Conservation (phyloP, 495 filamentous ascomycete species). For the Annulohypoxylon bovei region DNA sequence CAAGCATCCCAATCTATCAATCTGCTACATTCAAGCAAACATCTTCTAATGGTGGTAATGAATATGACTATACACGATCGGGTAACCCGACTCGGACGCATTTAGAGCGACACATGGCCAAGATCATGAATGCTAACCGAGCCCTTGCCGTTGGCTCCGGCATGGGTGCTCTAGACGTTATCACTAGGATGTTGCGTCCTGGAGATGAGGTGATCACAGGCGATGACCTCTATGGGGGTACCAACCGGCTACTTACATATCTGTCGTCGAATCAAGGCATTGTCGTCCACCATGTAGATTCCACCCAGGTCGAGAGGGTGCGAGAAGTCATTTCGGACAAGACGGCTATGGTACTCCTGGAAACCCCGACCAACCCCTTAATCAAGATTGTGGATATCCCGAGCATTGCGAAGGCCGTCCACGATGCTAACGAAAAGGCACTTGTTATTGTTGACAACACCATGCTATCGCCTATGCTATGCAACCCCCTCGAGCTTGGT, state of each 20-base stretch:
- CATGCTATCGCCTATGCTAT: slow-evolving; percentile 94
- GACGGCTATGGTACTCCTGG: slow-evolving; percentile 95
- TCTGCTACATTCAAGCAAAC: slow-evolving; percentile 97
- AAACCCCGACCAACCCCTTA: slow-evolving; percentile 95
- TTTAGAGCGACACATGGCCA: slow-evolving; percentile 94
- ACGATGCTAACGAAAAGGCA: slow-evolving; percentile 81
- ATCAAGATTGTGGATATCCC: slow-evolving; percentile 97
- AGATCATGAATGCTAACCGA: slow-evolving; percentile 95
- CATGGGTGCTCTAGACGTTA: slow-evolving; percentile 97
- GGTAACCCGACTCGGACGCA: slow-evolving; percentile 97
- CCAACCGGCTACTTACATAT: slow-evolving; percentile 92
- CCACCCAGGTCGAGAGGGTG: slow-evolving; percentile 77
- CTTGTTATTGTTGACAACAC: slow-evolving; percentile 96
- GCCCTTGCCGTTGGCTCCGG: slow-evolving; percentile 93
- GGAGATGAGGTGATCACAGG: slow-evolving; percentile 98
- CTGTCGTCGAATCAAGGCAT: slow-evolving; percentile 87
- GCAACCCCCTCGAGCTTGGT: slow-evolving; percentile 90
- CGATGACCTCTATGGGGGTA: slow-evolving; percentile 96
- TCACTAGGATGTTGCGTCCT: slow-evolving; percentile 89
- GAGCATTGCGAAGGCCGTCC: slow-evolving; percentile 75
- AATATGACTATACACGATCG: slow-evolving; percentile 98
- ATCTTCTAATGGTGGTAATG: slow-evolving; percentile 76
- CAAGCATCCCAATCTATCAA: slow-evolving; percentile 97
- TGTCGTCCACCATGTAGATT: slow-evolving; percentile 95
- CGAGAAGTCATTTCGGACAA: slow-evolving; percentile 72